Base-by-base conservation (phyloP, 148 eudicot species). In the Gaultheria prostrata region DNA sequence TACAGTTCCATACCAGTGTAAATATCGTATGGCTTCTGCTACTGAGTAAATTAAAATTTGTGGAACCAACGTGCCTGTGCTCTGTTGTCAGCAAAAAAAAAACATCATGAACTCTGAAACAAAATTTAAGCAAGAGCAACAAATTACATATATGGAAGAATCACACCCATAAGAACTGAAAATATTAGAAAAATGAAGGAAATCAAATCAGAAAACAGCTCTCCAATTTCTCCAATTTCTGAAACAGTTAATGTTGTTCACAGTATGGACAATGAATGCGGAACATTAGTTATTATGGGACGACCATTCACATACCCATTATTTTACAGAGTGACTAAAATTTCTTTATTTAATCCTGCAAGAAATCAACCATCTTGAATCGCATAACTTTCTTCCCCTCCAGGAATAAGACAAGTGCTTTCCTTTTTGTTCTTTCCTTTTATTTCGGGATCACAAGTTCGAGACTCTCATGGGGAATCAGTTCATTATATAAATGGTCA, bases 21-120 rank as follows among this genome's bases (percentile, higher is more conserved):
- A 97, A 97, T 84, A 97, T 94, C 46, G 99, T 97, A 87, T 97
- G 99, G 85, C 99, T 97, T 91, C 99, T 93, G 93, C 99, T 97
- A 93, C 99, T 97, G 86, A 86, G 98, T 80, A 95, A 84, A 90
- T 97, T 97, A 90, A 97, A 97, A 85, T 97, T 97, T 74, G 99
- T 97, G 30, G 99, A 94, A 85, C 99, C 99, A 76, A 97, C 99
- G 88, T 97, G 99, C 83, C 99, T 89, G 87, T 97, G 99, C 90
- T 97, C 99, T 97, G 97, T 87, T 54, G 83, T 18, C 86, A 87
- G 79, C 76, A 89, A 75, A 26, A 73, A 28, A 39, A 65, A 43
- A 0, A 30, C 15, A 74, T 81, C 72, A 82, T 8, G 33, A 46
- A 35, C 63, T 80, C 73, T 24, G 56, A 33, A 81, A 54, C 2